Evolutionary conservation across 2,329 filamentous ascomycete genomes (phyloP).

Genomic region (Pseudovirgaria hyperparasitica): DNA sequence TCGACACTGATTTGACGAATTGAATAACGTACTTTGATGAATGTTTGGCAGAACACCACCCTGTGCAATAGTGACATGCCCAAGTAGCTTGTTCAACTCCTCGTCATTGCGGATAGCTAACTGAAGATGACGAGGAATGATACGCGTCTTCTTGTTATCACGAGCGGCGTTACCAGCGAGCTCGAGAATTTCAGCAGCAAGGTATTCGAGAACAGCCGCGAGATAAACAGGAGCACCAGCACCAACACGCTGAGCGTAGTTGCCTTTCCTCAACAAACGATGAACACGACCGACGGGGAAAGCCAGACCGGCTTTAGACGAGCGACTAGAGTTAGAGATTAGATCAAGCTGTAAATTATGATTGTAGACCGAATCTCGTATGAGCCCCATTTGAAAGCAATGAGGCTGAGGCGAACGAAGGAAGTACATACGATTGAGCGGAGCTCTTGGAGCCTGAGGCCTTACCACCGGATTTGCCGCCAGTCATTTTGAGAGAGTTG

Average conservation of each 20-base stretch:
- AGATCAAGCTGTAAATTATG: slow-evolving; percentile 18
- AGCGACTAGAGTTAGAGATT: slow-evolving; percentile 55
- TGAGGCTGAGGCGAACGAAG: too few relatives aligned
- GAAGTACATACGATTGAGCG: slow-evolving; percentile 81
- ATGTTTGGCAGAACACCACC: slow-evolving; percentile 96
- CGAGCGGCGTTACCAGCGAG: slow-evolving; percentile 96
- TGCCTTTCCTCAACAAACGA: slow-evolving; percentile 96
- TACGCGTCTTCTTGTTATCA: slow-evolving; percentile 99
- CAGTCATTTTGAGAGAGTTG: slow-evolving; percentile 83
- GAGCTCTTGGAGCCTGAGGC: slow-evolving; percentile 91
- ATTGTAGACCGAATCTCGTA: slow-evolving; percentile 16
- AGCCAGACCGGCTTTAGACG: slow-evolving; percentile 96
- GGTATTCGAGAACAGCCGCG: slow-evolving; percentile 94
- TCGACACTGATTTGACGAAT: slow-evolving; percentile 25
- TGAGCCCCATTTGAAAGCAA: neutral
- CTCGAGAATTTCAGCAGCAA: slow-evolving; percentile 97
- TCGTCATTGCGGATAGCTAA: slow-evolving; percentile 99
- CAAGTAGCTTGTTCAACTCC: slow-evolving; percentile 97
- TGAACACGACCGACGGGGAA: slow-evolving; percentile 99
- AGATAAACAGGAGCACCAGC: slow-evolving; percentile 95
- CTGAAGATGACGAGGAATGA: slow-evolving; percentile 97
- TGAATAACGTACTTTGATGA: slow-evolving; percentile 67
- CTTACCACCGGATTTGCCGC: slow-evolving; percentile 99
- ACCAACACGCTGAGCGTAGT: slow-evolving; percentile 99
- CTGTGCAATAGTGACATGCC: slow-evolving; percentile 93